Conservation (phyloP, 441 rosid genomes). For the Sinapis alba region DNA sequence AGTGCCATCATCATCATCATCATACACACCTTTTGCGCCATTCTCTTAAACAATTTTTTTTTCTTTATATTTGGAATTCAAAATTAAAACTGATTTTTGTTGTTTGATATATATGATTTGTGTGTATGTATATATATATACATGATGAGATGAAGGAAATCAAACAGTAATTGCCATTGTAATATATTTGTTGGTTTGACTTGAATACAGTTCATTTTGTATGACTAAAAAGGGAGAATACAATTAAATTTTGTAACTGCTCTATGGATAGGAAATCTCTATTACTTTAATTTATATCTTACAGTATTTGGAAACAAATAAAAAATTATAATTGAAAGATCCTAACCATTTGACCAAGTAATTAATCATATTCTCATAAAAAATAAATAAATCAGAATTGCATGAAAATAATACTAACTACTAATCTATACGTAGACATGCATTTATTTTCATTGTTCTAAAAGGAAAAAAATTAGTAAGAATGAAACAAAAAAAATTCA, state of each 20-base stretch:
- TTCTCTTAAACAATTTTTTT: background rate
- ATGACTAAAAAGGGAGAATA: background rate
- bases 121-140: background rate
- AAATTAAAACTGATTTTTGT: background rate
- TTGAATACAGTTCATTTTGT: background rate
- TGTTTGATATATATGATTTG: background rate
- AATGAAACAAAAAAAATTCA: no score
- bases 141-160: background rate
- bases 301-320: no score
- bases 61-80: background rate
- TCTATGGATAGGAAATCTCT: no score
- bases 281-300: no score
- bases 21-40: background rate
- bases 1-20: background rate
- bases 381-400: no score
- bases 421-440: no score
- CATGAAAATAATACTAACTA: no score
- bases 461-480: no score
- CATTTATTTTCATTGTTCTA: no score
- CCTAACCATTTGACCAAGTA: no score
- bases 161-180: background rate
- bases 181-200: background rate
- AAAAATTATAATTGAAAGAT: no score
- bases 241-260: background rate
- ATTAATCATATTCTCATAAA: no score